These are phyloP conservation scores for Miamiensis avidus DNA, from an alignment of 169 alveolate species.

Conservation along the genomic window DNA sequence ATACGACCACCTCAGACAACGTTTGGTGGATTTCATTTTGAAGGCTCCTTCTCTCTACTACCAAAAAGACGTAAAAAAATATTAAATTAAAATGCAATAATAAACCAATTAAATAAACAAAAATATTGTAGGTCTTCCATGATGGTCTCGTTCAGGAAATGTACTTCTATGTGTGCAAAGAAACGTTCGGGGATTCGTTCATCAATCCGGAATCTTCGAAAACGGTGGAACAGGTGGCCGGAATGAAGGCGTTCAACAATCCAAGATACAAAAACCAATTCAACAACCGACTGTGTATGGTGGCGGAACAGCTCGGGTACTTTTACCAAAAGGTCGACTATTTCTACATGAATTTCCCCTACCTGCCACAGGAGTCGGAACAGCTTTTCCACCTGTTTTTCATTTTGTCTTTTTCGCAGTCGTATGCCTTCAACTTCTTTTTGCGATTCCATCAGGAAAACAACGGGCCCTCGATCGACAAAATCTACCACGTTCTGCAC, in stretches of 20 bases:
- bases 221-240: background rate
- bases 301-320: background rate
- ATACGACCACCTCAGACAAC: background rate
- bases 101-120: too few relatives aligned
- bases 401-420: background rate
- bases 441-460: background rate
- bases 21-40: background rate
- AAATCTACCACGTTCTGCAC: background rate
- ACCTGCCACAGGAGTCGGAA: background rate
- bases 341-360: background rate
- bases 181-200: background rate
- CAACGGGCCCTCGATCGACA: background rate
- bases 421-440: background rate
- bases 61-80: background rate
- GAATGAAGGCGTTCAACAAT: background rate
- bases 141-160: background rate
- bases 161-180: background rate
- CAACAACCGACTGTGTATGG: background rate
- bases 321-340: background rate
- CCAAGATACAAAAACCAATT: background rate
- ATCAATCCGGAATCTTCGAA: background rate
- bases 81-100: background rate
- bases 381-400: background rate
- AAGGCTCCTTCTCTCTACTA: background rate
- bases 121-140: background rate